Percentiles rank a stretch among this genome's conserved stretches.
Evolutionary conservation across 176 grass and related monocot species (phyloP).

Genomic region (Carex littledalei): DNA sequence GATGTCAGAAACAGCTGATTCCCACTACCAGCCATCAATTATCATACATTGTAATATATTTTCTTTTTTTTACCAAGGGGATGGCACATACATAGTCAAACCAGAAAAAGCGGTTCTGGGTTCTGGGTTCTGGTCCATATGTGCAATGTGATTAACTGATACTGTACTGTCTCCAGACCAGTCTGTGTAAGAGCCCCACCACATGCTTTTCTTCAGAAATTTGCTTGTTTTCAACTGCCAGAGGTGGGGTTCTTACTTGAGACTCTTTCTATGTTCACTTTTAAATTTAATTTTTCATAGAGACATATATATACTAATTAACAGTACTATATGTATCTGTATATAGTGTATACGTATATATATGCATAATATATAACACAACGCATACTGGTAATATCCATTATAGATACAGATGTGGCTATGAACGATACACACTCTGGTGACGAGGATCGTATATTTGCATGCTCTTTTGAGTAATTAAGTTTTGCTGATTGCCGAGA

Average conservation of each 20-base stretch:
- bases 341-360: not conserved
- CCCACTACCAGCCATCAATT: not conserved
- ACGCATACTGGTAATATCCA: not conserved
- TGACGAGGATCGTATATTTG: not conserved
- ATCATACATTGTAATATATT: not conserved
- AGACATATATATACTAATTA: not conserved
- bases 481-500: too few relatives aligned
- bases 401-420: not conserved
- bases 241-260: not conserved
- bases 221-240: not conserved
- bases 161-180: not conserved
- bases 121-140: not conserved
- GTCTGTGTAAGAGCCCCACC: not conserved
- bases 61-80: not conserved
- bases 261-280: not conserved
- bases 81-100: not conserved
- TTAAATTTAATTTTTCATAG: not conserved
- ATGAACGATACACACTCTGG: too few relatives aligned
- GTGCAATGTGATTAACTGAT: constrained; percentile 3
- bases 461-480: not conserved
- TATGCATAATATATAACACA: not conserved
- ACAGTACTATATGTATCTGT: too few relatives aligned
- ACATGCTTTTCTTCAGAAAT: not conserved
- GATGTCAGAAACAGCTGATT: not conserved
- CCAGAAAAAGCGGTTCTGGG: not conserved